Base-by-base conservation (phyloP, 2,329 filamentous ascomycete species). In the Fusarium nelsonii region DNA sequence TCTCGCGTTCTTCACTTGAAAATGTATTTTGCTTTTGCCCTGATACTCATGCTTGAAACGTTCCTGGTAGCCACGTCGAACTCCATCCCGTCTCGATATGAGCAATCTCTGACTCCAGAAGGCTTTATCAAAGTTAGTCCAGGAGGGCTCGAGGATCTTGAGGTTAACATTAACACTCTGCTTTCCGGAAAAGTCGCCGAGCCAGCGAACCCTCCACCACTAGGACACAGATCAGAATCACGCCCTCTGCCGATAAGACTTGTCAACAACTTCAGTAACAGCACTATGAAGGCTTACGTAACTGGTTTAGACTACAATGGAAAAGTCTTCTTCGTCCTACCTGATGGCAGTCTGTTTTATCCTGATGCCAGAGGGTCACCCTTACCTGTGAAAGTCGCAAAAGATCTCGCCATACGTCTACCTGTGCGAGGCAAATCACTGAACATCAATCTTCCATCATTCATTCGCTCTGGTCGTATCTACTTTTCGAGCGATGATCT, bases 401-500 rank as follows among this genome's bases (percentile, higher is more conserved):
- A 23, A 5, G 5, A 23, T 23, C 23, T 23, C 23, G 23, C 23
- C 23, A 23, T 23, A 23, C 4, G 23, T 5, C 23, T 23, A 4
- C 23, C 23, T 23, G 23, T 23, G 23, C 23, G 5, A 23, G 81
- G 82, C 4, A 69, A 76, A 49, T 80, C 76, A 0, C 77, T 81
- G 8, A 75, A 73, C 4, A 73, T 85, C 56, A 80, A 69, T 0
- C 62, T 85, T 1, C 80, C 83, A 5, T 78, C 78, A 6, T 78
- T 80, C 20, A 73, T 84, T 37, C 71, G 51, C 11, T 80, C 80
- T 2, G 83, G 78, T 0, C 81, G 84, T 11, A 73, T 85, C 41
- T 85, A 82, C 77, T 82, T 84, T 61, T 76, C 81, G 16, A 78
- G 80, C 33, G 81, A 81, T 6, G 65, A 78, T 1, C 75, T 84